These are phyloP conservation scores for Apostasia shenzhenica DNA, from an alignment of 106 monocot species.

Conservation along the genomic window DNA sequence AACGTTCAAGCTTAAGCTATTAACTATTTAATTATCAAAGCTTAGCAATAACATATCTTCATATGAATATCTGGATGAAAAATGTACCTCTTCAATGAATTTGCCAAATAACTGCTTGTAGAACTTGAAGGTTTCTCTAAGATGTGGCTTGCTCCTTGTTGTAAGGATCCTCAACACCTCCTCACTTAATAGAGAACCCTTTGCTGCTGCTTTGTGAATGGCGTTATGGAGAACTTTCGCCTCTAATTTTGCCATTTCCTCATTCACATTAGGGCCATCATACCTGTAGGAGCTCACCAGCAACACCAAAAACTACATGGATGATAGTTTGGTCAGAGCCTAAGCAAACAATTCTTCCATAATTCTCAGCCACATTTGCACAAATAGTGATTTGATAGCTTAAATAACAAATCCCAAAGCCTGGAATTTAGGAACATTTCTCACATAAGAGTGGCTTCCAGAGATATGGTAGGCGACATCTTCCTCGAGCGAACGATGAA, in stretches of 20 bases:
- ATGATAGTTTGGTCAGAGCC: neutral
- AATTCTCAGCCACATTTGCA: neutral
- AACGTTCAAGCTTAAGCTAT: neutral
- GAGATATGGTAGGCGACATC: conserved; percentile 57
- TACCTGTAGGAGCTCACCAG: conserved; percentile 69
- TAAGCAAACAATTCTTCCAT: neutral
- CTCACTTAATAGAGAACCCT: conserved; percentile 21
- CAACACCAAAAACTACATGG: conserved; percentile 40
- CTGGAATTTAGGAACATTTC: neutral
- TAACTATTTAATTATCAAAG: neutral
- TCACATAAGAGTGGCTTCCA: conserved; percentile 29
- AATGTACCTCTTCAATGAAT: conserved; percentile 31
- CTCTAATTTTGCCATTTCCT: conserved; percentile 43
- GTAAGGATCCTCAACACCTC: conserved; percentile 49
- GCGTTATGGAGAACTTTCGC: conserved; percentile 33
- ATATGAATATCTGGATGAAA: neutral
- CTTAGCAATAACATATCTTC: neutral
- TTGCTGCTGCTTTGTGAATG: conserved; percentile 16
- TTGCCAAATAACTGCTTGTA: conserved; percentile 49
- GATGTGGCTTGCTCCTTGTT: conserved; percentile 58
- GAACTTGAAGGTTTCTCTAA: conserved; percentile 36
- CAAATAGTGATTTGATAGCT: neutral
- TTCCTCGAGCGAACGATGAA: conserved; percentile 61
- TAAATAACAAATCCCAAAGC: too few relatives aligned
- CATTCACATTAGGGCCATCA: conserved; percentile 41